Conservation (phyloP, 331 rosid species). For the Rosa hybrid region DNA sequence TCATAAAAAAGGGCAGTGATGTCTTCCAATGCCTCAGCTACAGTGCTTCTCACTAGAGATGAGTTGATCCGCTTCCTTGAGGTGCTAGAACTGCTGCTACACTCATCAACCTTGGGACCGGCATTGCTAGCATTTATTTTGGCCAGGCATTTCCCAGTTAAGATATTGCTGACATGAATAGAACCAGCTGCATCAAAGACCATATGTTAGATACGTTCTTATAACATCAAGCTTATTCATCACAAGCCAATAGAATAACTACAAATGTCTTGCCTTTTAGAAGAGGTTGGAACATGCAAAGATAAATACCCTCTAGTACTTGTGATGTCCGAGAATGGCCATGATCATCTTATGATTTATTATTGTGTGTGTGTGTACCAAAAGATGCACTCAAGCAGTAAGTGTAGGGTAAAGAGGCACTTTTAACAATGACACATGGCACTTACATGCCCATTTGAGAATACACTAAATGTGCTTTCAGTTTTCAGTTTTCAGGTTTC, state of each 20-base stretch:
- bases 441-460: neutral
- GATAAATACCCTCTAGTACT: neutral
- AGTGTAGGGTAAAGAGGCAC: neutral
- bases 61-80: conserved; percentile 49
- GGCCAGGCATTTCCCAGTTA: conserved; percentile 89
- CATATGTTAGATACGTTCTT: conserved; percentile 1
- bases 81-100: conserved; percentile 41
- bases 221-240: neutral
- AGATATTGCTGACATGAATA: conserved; percentile 82
- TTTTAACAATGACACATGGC: neutral
- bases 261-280: neutral
- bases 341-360: neutral
- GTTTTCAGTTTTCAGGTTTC: neutral
- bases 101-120: conserved; percentile 48
- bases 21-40: conserved; percentile 86
- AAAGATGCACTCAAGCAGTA: conserved; percentile 7
- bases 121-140: conserved; percentile 73
- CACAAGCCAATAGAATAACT: conserved; percentile 2
- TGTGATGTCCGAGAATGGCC: neutral
- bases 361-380: neutral
- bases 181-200: conserved; percentile 70
- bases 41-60: conserved; percentile 68
- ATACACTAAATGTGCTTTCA: neutral
- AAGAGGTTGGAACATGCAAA: conserved; percentile 3
- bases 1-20: conserved; percentile 90